Conservation (phyloP, 257 asterid species). For the Ophiorrhiza pumila region DNA sequence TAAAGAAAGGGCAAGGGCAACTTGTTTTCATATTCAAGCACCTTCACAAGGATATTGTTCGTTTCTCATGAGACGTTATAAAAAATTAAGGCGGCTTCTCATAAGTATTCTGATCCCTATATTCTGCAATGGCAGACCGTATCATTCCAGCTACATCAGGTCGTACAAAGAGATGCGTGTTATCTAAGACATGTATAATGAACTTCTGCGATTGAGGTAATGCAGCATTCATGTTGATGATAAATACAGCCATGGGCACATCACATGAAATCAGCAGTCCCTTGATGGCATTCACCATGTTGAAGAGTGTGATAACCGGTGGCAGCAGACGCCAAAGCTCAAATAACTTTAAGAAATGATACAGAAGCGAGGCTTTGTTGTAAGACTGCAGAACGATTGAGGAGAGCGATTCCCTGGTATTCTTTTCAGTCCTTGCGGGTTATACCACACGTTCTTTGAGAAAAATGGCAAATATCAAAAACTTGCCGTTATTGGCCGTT, state of each 20-base stretch:
- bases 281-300: constrained; percentile 66
- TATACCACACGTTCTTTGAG: too few relatives aligned
- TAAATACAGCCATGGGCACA: constrained; percentile 86
- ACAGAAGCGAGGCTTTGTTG: not conserved
- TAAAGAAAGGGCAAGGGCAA: too few relatives aligned
- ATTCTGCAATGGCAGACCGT: constrained; percentile 58
- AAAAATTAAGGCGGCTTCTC: constrained; percentile 59
- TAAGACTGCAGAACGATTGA: not conserved
- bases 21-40: not conserved
- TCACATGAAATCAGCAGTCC: constrained; percentile 80
- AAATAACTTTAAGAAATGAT: not conserved
- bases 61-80: not conserved
- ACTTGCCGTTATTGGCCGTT: too few relatives aligned
- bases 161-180: constrained; percentile 78
- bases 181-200: constrained; percentile 69
- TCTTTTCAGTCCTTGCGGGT: too few relatives aligned
- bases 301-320: constrained; percentile 5
- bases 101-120: constrained; percentile 75
- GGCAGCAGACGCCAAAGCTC: not conserved
- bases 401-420: not conserved
- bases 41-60: not conserved
- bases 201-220: constrained; percentile 79
- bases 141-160: constrained; percentile 76
- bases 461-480: too few relatives aligned
- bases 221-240: constrained; percentile 70